Evolutionary conservation across 495 filamentous ascomycete genomes (phyloP), one percentile per base, ranked within the genome.

Genomic region (Podospora appendiculata): DNA sequence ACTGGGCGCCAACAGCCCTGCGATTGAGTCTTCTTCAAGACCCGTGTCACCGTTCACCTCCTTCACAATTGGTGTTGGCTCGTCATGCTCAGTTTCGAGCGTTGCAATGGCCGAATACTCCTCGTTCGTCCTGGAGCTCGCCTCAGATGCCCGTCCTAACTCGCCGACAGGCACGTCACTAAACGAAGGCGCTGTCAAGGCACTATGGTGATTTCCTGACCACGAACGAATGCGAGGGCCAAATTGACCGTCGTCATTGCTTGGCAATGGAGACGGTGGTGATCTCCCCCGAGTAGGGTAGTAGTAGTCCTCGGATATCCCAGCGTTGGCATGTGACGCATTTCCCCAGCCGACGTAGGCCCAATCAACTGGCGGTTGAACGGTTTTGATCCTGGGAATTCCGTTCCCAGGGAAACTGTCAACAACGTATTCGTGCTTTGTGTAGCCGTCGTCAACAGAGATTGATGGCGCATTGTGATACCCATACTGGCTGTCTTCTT

Each of bases 281-380:
- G 74, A 77, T 47, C 74, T 63, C 13, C 74, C 74, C 19, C 74
- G 57, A 19, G 59, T 54, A 14, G 70, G 70, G 40, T 74, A 73
- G 52, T 65, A 69, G 49, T 53, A 62, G 10, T 60, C 47, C 1
- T 71, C 69, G 8, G 36, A 13, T 38, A 38, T 38, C 36, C 36
- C 36, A 38, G 36, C 36, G 13, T 13, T 43, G n/a, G 50, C 41
- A 32, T 45, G 25, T 12, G 34, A 45, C 11, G 51, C 51, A 45
- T 52, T 54, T 11, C 52, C 46, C 51, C 51, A 55, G 35, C 52
- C 47, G 17, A 57, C 53, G 45, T 60, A 70, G 39, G 66, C 52
- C 66, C 69, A 73, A 11, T 60, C 61, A 55, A 58, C 56, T 5
- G 57, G 57, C 8, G 65, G 67, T 8, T 65, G 58, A 34, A 65